Evolutionary conservation across 345 rosid species (phyloP).

Genomic region (Eucalyptus marginata): DNA sequence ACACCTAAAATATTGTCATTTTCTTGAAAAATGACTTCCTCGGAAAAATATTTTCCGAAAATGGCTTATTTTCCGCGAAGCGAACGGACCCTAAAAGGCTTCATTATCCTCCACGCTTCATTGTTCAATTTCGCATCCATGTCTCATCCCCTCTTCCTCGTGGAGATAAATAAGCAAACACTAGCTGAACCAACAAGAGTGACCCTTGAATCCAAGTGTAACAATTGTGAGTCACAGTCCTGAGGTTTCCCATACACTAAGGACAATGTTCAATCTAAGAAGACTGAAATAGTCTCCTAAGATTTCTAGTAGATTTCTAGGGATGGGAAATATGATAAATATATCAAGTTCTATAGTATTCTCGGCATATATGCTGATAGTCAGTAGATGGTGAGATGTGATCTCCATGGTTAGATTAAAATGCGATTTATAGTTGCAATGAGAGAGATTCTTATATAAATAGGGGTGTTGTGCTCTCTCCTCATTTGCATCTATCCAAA

Average conservation of each 20-base stretch:
- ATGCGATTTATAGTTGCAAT: fast-evolving
- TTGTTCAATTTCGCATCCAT: neutral
- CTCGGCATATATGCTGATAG: fast-evolving
- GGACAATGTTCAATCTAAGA: neutral
- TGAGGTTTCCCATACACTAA: neutral
- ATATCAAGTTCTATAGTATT: neutral
- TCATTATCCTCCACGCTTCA: neutral
- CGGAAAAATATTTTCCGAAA: too few relatives aligned
- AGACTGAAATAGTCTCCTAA: too few relatives aligned
- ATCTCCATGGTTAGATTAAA: fast-evolving
- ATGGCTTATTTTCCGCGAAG: too few relatives aligned
- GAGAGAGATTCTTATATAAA: too few relatives aligned
- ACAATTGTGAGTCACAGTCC: fast-evolving
- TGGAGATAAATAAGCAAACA: neutral
- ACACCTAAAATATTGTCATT: too few relatives aligned
- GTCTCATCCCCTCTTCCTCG: neutral
- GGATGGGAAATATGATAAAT: fast-evolving
- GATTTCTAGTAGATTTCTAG: too few relatives aligned
- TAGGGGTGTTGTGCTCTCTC: fast-evolving
- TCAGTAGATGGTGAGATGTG: neutral
- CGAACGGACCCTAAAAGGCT: neutral
- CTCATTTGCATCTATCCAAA: too few relatives aligned
- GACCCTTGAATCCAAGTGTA: neutral
- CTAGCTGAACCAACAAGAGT: neutral
- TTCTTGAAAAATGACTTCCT: too few relatives aligned